phyloP scores from a whole-genome alignment of 225 moss, liverwort and hornwort species.

The Pseudoscleropodium purum region DNA sequence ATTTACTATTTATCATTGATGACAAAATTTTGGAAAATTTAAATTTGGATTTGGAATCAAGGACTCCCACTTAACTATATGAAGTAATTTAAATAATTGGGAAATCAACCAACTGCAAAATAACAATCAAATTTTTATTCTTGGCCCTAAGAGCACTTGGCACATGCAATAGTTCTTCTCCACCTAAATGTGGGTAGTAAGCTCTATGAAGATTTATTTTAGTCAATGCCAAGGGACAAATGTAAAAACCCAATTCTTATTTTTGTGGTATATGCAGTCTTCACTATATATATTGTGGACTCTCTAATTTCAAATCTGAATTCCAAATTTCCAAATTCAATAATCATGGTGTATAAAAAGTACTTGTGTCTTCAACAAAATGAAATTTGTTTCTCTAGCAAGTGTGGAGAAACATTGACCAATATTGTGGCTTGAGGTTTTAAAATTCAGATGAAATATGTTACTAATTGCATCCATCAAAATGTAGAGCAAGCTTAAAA shows the following conservation, averaged over 20 bases:
- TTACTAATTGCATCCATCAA: not conserved
- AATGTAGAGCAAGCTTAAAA: accelerated
- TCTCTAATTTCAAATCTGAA: not conserved
- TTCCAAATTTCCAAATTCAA: not conserved
- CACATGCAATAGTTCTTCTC: not conserved
- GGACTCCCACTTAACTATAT: accelerated
- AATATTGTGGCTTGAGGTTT: not conserved
- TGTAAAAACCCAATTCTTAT: no score
- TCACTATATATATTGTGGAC: accelerated
- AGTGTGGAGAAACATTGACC: not conserved
- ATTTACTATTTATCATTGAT: not conserved
- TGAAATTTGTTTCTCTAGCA: not conserved
- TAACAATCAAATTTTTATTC: not conserved
- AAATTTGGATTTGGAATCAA: no score
- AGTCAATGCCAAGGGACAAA: accelerated
- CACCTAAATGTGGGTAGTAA: not conserved
- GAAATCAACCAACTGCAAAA: not conserved
- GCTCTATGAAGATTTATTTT: not conserved
- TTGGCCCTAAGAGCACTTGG: not conserved
- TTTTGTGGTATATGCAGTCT: not conserved
- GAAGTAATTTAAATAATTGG: not conserved
- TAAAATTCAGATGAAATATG: not conserved
- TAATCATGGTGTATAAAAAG: not conserved
- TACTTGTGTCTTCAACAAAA: accelerated
- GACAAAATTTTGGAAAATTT: no score